These are phyloP conservation scores for Curvularia eragrostidis DNA, from an alignment of 2,329 filamentous ascomycete genomes.

Conservation along the genomic window DNA sequence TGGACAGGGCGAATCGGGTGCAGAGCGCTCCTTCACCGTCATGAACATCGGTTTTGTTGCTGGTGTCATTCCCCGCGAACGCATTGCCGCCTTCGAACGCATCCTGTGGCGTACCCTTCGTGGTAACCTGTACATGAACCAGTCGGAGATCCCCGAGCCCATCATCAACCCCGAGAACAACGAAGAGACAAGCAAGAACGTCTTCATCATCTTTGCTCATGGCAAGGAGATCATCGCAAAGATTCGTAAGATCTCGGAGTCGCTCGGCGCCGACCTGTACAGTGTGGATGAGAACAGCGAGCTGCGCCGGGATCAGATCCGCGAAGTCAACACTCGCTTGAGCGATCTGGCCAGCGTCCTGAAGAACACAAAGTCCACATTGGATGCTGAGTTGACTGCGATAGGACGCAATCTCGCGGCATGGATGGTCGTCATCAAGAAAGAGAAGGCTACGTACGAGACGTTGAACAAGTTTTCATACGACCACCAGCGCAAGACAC, in stretches of 20 bases:
- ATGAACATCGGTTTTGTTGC: conserved; percentile 99
- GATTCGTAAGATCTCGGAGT: conserved; percentile 99
- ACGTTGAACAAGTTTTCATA: conserved; percentile 97
- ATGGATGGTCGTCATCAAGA: conserved; percentile 97
- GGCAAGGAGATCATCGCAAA: conserved; percentile 98
- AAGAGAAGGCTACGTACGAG: conserved; percentile 97
- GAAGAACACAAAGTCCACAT: conserved; percentile 90
- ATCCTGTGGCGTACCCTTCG: conserved; percentile 97
- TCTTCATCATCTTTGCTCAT: conserved; percentile 99
- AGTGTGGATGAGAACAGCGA: conserved; percentile 98
- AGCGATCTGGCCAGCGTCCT: conserved; percentile 91
- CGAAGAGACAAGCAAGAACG: conserved; percentile 92
- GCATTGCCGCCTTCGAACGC: conserved; percentile 93
- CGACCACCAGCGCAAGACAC: conserved; percentile 90
- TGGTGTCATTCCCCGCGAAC: conserved; percentile 90
- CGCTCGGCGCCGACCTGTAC: conserved; percentile 93
- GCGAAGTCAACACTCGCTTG: conserved; percentile 93
- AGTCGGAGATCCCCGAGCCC: conserved; percentile 94
- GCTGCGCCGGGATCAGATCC: conserved; percentile 91
- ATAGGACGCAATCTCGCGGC: conserved; percentile 91
- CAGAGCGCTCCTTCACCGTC: conserved; percentile 86
- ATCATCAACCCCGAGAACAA: conserved; percentile 92
- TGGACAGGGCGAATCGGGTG: conserved; percentile 68
- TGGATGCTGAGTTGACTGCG: conserved; percentile 90
- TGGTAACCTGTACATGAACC: conserved; percentile 99